Evolutionary conservation across 1,139 yeast species (phyloP), one percentile per base, ranked within the genome.

Genomic region (Geotrichum phurueaensis): DNA sequence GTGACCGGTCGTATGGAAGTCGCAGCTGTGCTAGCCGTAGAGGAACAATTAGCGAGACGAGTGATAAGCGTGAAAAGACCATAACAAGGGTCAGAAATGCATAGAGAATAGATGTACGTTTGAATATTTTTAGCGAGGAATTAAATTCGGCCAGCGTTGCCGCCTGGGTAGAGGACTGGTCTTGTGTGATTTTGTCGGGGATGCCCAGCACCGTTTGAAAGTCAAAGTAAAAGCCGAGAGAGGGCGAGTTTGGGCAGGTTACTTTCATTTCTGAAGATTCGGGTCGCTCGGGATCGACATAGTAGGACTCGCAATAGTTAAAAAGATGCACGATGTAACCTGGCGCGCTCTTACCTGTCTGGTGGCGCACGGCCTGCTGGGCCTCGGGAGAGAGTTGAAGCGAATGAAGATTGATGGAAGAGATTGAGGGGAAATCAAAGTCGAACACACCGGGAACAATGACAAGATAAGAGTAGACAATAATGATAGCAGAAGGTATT

Each of bases 401-500:
- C 39, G 50, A 31, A 43, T 58, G 60, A 15, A 58, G 51, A 45
- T 58, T 33, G 33, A 48, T 39, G 33, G 50, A 53, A n/a, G 56
- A 53, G 23, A 53, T 39, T 12, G 56, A 53, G 18, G 52, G 54
- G 5, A 54, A 31, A 15, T 27, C 25, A n/a, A 27, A 22, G 33
- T 36, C 43, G n/a, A 55, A 51, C 6, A 54, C 53, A 18, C 60
- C 60, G 13, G 60, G 60, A 31, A 58, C 15, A 6, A 58, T 54
- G 15, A 58, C 36, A 10, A 58, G 60, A 23, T 58, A 51, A 5
- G 57, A 23, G 48, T 58, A 58, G 13, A 58, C 25, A 23, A 58
- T 54, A 15, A 58, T 53, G n/a, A 58, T 48, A 22, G 51, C 49
- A 2, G 60, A 58, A 36, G 60, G 60, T 13, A 58, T 53, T 10